These are phyloP conservation scores for Aureobasidium sp. DNA, from an alignment of 2,329 filamentous ascomycete genomes.

Conservation along the genomic window DNA sequence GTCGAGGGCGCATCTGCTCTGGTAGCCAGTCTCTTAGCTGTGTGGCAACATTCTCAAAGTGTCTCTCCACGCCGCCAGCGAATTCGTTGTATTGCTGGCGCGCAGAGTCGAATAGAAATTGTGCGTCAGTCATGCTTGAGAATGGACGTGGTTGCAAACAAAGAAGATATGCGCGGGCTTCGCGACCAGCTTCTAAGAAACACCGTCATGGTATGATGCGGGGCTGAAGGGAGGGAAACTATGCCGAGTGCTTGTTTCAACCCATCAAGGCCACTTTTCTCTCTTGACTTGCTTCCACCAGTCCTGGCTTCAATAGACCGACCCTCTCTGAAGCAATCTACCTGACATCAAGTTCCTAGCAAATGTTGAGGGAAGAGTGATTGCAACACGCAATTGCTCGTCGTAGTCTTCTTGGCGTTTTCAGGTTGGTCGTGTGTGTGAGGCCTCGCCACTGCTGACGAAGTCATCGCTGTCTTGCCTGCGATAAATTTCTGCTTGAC, in stretches of 20 bases:
- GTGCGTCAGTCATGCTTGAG: slow-evolving; percentile 30
- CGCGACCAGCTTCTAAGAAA: slow-evolving; percentile 1
- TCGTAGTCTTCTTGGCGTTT: slow-evolving; percentile 7
- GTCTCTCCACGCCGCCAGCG: slow-evolving; percentile 71
- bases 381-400: background rate
- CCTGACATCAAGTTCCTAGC: too few relatives aligned
- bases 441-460: slow-evolving; percentile 13
- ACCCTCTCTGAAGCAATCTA: too few relatives aligned
- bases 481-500: background rate
- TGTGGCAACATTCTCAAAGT: slow-evolving; percentile 69
- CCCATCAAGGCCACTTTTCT: background rate
- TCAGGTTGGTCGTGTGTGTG: background rate
- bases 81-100: slow-evolving; percentile 45
- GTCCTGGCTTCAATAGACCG: too few relatives aligned
- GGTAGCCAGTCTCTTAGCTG: slow-evolving; percentile 63
- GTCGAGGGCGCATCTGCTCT: slow-evolving; percentile 34
- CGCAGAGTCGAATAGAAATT: slow-evolving; percentile 29
- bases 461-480: background rate
- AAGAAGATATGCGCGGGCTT: background rate
- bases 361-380: background rate
- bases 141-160: background rate
- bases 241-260: background rate
- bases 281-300: background rate
- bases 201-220: slow-evolving; percentile 14
- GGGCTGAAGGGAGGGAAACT: background rate